phyloP scores from a whole-genome alignment of 306 rosid genomes.

The Cicer yamashitae region DNA sequence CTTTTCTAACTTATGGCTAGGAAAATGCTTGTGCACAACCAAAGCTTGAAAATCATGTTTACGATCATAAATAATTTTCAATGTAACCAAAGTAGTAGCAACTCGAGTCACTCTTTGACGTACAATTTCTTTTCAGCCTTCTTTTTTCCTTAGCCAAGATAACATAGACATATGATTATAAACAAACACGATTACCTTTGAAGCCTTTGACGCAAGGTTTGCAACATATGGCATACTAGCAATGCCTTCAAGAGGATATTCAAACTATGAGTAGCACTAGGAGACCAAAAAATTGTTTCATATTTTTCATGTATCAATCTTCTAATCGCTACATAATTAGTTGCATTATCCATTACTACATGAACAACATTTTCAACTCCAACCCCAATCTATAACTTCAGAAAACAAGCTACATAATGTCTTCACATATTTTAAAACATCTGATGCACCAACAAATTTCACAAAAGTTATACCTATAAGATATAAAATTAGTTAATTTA shows the following conservation, averaged over 20 bases:
- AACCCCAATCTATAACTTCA: background rate
- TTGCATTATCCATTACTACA: background rate
- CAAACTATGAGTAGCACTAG: background rate
- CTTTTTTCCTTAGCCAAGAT: background rate
- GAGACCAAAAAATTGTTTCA: background rate
- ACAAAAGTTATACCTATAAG: too few relatives aligned
- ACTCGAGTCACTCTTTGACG: background rate
- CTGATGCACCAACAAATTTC: too few relatives aligned
- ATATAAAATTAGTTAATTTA: too few relatives aligned
- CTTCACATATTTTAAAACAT: too few relatives aligned
- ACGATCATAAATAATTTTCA: background rate
- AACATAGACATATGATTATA: background rate
- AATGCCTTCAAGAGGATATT: background rate
- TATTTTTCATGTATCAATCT: conserved; percentile 1
- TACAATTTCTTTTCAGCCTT: background rate
- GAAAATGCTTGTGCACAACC: background rate
- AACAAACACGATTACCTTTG: background rate
- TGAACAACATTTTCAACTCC: background rate
- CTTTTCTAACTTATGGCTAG: background rate
- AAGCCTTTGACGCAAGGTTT: background rate
- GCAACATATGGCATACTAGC: background rate
- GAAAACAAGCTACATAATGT: too few relatives aligned
- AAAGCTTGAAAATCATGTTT: background rate
- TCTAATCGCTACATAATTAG: background rate
- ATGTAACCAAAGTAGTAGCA: background rate